Conservation (phyloP, 2,329 filamentous ascomycete species). For the Botrytis porri region DNA sequence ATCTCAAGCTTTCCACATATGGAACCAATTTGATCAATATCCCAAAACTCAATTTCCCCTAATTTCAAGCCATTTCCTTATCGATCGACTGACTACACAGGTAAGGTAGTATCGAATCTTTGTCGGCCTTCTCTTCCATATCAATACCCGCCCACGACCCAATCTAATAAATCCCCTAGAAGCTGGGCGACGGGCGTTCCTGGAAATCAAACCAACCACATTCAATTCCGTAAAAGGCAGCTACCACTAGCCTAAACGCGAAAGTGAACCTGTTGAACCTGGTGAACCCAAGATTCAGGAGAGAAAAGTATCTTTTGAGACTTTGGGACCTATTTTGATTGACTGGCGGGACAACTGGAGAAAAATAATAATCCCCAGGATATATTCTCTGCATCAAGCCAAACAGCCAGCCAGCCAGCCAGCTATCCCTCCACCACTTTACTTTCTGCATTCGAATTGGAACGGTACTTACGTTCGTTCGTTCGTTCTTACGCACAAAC, state of each 20-base stretch:
- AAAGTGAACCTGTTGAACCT: background rate
- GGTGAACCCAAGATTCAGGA: slow-evolving; percentile 10
- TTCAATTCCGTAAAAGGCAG: background rate
- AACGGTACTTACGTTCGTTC: background rate
- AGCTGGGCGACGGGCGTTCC: background rate
- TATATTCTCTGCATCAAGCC: background rate
- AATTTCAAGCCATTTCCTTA: background rate
- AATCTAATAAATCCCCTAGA: background rate
- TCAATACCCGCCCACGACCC: background rate
- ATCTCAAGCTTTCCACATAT: background rate
- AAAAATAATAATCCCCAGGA: background rate
- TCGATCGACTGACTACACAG: background rate
- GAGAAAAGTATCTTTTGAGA: background rate
- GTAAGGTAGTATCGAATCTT: background rate
- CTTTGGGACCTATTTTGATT: background rate
- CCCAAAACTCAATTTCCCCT: background rate
- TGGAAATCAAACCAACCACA: slow-evolving; percentile 4
- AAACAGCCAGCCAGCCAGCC: no score
- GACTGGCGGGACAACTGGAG: background rate
- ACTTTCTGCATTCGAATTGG: background rate
- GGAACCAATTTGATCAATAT: background rate
- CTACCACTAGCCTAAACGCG: slow-evolving; percentile 1
- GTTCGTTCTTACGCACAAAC: slow-evolving; percentile 8
- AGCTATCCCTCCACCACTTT: background rate
- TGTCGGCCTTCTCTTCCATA: background rate